Conservation (phyloP, 2,329 filamentous ascomycete genomes). For the Hypoxylon sp. region DNA sequence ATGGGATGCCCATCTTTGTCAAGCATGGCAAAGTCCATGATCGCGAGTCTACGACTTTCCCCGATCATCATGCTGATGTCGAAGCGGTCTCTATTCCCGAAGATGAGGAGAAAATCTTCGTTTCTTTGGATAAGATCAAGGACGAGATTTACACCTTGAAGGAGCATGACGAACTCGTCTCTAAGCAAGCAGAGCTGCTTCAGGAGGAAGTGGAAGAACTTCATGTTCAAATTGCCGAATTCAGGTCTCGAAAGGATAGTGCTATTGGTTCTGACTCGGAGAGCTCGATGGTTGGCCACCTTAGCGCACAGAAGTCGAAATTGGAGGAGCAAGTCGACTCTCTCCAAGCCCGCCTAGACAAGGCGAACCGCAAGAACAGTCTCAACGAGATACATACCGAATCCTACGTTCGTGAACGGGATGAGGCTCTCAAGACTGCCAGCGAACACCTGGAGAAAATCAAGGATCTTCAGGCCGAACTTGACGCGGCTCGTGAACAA, state of each 20-base stretch:
- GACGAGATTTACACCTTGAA: constrained; percentile 67
- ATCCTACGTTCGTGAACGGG: constrained; percentile 71
- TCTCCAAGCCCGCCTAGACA: constrained; percentile 70
- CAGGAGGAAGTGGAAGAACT: constrained; percentile 64
- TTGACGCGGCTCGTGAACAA: constrained; percentile 55
- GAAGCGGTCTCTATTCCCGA: constrained; percentile 63
- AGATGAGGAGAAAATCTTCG: constrained; percentile 69
- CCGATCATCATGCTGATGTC: constrained; percentile 60
- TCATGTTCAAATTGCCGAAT: constrained; percentile 61
- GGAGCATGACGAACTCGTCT: constrained; percentile 67
- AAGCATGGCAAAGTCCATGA: constrained; percentile 65
- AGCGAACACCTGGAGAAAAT: constrained; percentile 65
- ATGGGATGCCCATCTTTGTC: constrained; percentile 67
- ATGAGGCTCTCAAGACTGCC: constrained; percentile 72
- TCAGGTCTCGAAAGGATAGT: constrained; percentile 58
- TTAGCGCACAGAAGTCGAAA: constrained; percentile 65
- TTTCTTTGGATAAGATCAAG: constrained; percentile 72
- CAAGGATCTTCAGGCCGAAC: constrained; percentile 57
- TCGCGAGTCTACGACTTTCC: constrained; percentile 51
- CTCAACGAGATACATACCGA: constrained; percentile 73
- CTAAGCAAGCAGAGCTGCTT: constrained; percentile 65
- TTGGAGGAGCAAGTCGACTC: constrained; percentile 70
- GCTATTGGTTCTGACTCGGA: constrained; percentile 59
- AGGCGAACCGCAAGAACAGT: constrained; percentile 70
- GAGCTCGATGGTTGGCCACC: constrained; percentile 56